A percentile compares a stretch with the other conserved stretches of the same genome.
Conservation (phyloP, 2,329 filamentous ascomycete genomes). For the Venturia nashicola region DNA sequence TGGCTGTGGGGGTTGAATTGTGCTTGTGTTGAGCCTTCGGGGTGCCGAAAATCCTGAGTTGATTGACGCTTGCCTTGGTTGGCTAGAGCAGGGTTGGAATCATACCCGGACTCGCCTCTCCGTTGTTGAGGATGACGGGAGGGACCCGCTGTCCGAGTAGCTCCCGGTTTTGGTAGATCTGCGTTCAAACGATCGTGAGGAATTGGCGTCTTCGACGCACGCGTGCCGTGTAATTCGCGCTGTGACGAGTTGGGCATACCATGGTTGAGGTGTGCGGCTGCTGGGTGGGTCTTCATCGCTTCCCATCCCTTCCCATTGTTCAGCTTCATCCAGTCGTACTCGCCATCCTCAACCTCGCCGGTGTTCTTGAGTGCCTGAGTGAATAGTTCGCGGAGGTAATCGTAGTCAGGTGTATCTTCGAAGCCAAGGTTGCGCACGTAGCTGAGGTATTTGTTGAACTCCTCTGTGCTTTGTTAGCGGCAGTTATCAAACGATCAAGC, state of each 20-base stretch:
- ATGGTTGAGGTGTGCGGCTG: slow-evolving; percentile 68
- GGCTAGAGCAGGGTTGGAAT: slow-evolving; percentile 26
- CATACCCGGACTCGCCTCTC: slow-evolving; percentile 18
- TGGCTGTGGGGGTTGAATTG: slow-evolving; percentile 86
- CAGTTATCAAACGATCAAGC: slow-evolving; percentile 14
- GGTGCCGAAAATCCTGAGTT: slow-evolving; percentile 71
- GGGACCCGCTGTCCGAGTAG: slow-evolving; percentile 51
- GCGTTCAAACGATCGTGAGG: slow-evolving; percentile 33
- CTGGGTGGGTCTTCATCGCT: slow-evolving; percentile 56
- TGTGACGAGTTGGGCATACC: slow-evolving; percentile 68
- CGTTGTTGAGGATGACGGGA: slow-evolving; percentile 26
- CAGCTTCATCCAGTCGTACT: slow-evolving; percentile 99
- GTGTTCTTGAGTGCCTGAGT: slow-evolving; percentile 91
- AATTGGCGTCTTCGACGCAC: slow-evolving; percentile 41
- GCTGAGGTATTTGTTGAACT: slow-evolving; percentile 94
- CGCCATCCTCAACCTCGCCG: slow-evolving; percentile 90
- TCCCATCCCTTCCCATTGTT: slow-evolving; percentile 91
- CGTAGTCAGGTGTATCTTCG: slow-evolving; percentile 96
- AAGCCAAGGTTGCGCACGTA: slow-evolving; percentile 97
- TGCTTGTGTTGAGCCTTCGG: slow-evolving; percentile 82
- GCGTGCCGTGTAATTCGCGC: slow-evolving; percentile 67
- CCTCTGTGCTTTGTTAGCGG: slow-evolving; percentile 41
- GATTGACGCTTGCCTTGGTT: slow-evolving; percentile 35
- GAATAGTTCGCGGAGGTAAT: slow-evolving; percentile 92
- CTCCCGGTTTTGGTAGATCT: slow-evolving; percentile 48